phyloP scores from a whole-genome alignment of 768 basidiomycete genomes.

The Tremella yokohamensis region DNA sequence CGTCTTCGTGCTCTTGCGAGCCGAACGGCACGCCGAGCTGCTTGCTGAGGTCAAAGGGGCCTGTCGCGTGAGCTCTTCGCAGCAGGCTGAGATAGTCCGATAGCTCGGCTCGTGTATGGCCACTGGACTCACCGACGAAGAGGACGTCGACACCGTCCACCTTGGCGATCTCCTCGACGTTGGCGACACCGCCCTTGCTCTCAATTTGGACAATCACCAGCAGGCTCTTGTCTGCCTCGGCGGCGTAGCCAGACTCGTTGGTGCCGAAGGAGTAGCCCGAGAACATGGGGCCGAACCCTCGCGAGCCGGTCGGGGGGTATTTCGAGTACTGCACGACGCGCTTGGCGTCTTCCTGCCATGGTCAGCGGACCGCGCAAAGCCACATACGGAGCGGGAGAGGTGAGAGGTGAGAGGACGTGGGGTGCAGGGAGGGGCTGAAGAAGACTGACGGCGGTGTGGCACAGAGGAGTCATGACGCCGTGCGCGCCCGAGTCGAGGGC shows the following conservation, averaged over 20 bases:
- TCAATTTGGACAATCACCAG: slow-evolving; percentile 52
- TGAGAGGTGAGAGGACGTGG: slow-evolving; percentile 13
- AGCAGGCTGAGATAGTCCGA: slow-evolving; percentile 2
- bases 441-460: slow-evolving; percentile 37
- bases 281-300: slow-evolving; percentile 51
- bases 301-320: slow-evolving; percentile 49
- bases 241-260: slow-evolving; percentile 40
- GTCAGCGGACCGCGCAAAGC: neutral
- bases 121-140: slow-evolving; percentile 43
- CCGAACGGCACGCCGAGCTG: slow-evolving; percentile 45
- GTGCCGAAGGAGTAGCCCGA: slow-evolving; percentile 42
- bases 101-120: neutral
- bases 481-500: slow-evolving; percentile 52
- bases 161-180: slow-evolving; percentile 48
- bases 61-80: slow-evolving; percentile 8
- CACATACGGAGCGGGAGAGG: neutral
- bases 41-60: slow-evolving; percentile 50
- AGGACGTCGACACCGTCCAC: slow-evolving; percentile 49
- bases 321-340: slow-evolving; percentile 46
- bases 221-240: slow-evolving; percentile 39
- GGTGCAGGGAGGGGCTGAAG: neutral
- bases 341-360: slow-evolving; percentile 41
- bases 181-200: slow-evolving; percentile 41
- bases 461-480: slow-evolving; percentile 51
- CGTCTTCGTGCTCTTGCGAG: slow-evolving; percentile 47